phyloP scores from a whole-genome alignment of 192 early-diverging fungal species.

The Chytriomyces hyalinus region DNA sequence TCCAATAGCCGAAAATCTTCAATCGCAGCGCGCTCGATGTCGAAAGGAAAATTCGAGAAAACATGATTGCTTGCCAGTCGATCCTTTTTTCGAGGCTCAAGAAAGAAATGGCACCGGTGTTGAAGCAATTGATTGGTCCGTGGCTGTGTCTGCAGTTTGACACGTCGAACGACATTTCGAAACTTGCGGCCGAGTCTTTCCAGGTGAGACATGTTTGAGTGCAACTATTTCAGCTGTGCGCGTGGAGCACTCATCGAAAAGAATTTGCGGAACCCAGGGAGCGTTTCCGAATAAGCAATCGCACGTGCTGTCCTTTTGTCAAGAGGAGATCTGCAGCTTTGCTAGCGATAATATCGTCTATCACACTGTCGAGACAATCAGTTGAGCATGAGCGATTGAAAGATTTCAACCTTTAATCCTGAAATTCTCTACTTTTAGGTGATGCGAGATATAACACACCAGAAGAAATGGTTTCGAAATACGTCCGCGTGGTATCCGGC shows the following conservation, averaged over 20 bases:
- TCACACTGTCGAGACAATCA: constrained; percentile 82
- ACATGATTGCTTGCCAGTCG: constrained; percentile 70
- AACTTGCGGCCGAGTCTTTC: constrained; percentile 66
- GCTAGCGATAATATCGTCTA: constrained; percentile 70
- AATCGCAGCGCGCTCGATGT: constrained; percentile 73
- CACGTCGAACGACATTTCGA: constrained; percentile 76
- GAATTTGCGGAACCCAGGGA: constrained; percentile 49
- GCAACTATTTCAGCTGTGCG: not conserved
- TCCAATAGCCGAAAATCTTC: constrained; percentile 66
- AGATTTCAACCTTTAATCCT: not conserved
- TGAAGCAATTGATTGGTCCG: constrained; percentile 81
- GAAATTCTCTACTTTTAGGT: constrained; percentile 41
- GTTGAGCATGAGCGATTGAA: constrained; percentile 44
- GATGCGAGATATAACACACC: constrained; percentile 74
- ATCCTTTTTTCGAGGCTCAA: constrained; percentile 67
- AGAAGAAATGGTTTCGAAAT: constrained; percentile 78
- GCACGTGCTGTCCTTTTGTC: constrained; percentile 80
- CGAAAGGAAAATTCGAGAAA: constrained; percentile 82
- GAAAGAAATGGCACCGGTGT: constrained; percentile 77
- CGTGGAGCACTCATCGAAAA: not conserved
- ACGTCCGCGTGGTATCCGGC: constrained; percentile 68
- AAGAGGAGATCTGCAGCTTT: constrained; percentile 74
- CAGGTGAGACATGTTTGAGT: constrained; percentile 51
- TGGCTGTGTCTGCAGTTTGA: constrained; percentile 90
- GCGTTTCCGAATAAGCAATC: constrained; percentile 83